Evolutionary conservation across 306 rosid genomes (phyloP), one percentile per base, ranked within the genome.

Genomic region (Mimosa bimucronata): DNA sequence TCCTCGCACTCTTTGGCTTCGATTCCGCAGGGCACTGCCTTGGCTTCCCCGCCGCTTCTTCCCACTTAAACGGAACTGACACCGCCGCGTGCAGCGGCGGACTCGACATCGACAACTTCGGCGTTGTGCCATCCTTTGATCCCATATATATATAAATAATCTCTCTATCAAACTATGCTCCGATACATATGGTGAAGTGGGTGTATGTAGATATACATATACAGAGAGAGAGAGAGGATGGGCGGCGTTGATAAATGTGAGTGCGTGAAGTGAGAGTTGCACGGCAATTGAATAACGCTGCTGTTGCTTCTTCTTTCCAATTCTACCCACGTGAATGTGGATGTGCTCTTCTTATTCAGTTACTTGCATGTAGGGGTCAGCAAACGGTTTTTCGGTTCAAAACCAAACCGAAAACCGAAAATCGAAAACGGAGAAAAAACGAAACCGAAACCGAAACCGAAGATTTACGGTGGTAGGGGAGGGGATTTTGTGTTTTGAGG

Each of bases 21-120:
- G 82, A 37, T 52, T n/a, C n/a, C n/a, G n/a, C n/a, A 44, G 70
- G 58, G 44, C 78, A 55, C 25, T 73, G 75, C 57, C 91, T 75
- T 1, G 97, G 97, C 87, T 88, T 94, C 7, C 98, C 98, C 9
- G 98, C 97, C 11, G 88, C 97, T 80, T 88, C 98, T 84, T 94
- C 98, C 98, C 98, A 94, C 61, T 83, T 75, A 73, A 94, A 94
- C 0, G 98, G 97, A 21, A 94, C 78, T 0, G 98, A 89, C 9
- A 82, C 89, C 7, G 77, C 40, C 64, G 79, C 60, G 28, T 77
- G 79, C 3, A 48, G 91, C 0, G 97, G 97, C 0, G 97, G 97
- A 26, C 16, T 13, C 18, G 76, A 79, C 12, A 92, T 45, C 1
- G 91, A 71, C 7, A 94, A 88, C 79, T 85, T 88, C 0, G 88